Evolutionary conservation across 495 filamentous ascomycete genomes (phyloP), one percentile per base, ranked within the genome.

Genomic region (Penicillium bovifimosum): DNA sequence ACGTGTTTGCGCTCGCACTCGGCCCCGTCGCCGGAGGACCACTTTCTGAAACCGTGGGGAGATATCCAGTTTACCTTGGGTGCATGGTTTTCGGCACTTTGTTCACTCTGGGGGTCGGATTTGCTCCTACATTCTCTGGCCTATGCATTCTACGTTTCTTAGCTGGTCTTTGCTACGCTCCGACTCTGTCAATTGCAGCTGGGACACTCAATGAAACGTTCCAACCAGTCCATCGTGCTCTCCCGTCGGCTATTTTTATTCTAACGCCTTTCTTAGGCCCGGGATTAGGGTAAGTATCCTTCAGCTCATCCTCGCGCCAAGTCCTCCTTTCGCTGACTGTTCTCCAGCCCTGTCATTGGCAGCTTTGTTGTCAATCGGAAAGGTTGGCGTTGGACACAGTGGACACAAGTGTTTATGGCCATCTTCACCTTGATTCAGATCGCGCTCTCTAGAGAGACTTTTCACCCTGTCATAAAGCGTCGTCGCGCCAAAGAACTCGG

Each of bases 321-420:
- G 6, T 1, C n/a, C 10, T 10, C 2, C 2, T 34, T 2, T 31
- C 41, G 33, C n/a, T 11, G 65, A 82, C 18, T 78, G 72, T 51
- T 79, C 4, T 5, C 68, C 72, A 64, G 81, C 5, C 84, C 84
- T 3, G 67, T 84, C 29, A 74, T 88, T 32, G 85, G 85, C 17
- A 79, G 80, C n/a, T 87, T 82, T 55, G 71, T 79, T 20, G 73
- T 75, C 5, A 70, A 77, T 41, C 67, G 78, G 24, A 82, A 80
- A 55, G 70, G 66, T 31, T 87, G 81, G 79, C 76, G 81, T 32
- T 86, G 83, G 81, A 82, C 81, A 4, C 74, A 80, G 58, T 83
- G 79, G 79, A 70, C 61, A 5, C 65, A 76, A 13, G 50, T 80
- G 2, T 75, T 83, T 52, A 64, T 76, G 16, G 64, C 75, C 13